Evolutionary conservation across 139 green algal genomes (phyloP).

Genomic region (Trebouxia sp.): DNA sequence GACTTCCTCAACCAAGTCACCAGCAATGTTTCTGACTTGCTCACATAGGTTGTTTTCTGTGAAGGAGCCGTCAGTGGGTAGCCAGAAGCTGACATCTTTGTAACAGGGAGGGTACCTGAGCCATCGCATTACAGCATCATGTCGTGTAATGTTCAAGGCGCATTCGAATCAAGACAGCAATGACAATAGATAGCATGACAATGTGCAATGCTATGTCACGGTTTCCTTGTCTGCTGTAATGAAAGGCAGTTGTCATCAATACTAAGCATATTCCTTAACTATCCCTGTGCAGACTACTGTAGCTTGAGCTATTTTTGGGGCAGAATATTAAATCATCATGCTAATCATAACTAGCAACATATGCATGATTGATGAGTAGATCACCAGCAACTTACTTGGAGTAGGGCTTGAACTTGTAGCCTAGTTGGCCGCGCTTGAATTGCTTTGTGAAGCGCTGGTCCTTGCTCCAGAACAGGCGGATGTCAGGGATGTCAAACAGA

Average conservation of each 20-base stretch:
- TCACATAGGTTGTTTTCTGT: constrained; percentile 99
- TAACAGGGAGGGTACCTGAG: constrained; percentile 26
- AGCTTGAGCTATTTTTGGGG: too few species aligned
- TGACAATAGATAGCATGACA: too few species aligned
- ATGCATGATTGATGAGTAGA: constrained; percentile 69
- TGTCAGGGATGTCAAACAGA: constrained; percentile 98
- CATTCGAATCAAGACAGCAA: too few species aligned
- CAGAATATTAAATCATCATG: too few species aligned
- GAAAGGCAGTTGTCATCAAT: too few species aligned
- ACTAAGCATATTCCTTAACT: too few species aligned
- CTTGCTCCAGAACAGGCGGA: constrained; percentile 93
- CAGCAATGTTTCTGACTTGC: constrained; percentile 78
- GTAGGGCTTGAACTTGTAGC: constrained; percentile 93
- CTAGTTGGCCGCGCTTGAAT: constrained; percentile 73
- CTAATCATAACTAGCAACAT: too few species aligned
- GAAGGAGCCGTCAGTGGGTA: constrained; percentile 71
- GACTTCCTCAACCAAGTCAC: constrained; percentile 94
- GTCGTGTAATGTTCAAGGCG: too few species aligned
- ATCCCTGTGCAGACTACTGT: too few species aligned
- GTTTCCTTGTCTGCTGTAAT: too few species aligned
- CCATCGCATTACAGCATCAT: not conserved
- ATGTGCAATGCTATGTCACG: too few species aligned
- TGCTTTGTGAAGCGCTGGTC: constrained; percentile 93
- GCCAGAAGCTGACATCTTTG: constrained; percentile 97
- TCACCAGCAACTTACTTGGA: constrained; percentile 72